Evolutionary conservation across 164 flowering plant genomes (phyloP).

Genomic region (Vitis rotundifolia): DNA sequence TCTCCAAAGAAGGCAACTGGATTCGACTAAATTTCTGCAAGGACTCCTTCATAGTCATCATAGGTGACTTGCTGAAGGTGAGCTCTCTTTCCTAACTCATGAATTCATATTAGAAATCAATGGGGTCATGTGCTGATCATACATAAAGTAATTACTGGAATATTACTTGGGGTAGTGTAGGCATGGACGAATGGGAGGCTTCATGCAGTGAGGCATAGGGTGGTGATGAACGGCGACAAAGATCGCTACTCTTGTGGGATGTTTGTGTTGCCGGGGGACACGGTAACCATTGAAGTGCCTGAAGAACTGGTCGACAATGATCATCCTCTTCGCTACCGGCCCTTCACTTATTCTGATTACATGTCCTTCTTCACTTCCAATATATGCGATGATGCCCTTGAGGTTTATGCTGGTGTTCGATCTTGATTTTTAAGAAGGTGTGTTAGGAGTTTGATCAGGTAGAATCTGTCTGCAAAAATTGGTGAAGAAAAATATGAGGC

Average conservation of each 20-base stretch:
- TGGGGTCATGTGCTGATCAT: too few species aligned
- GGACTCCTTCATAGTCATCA: conserved; percentile 28
- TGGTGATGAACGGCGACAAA: conserved; percentile 43
- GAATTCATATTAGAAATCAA: too few species aligned
- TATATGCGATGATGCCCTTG: conserved; percentile 28
- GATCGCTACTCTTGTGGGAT: conserved; percentile 45
- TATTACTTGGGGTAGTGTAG: conserved; percentile 17
- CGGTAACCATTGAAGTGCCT: conserved; percentile 34
- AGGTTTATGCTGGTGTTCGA: conserved; percentile 37
- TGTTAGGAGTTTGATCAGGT: too few species aligned
- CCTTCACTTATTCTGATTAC: conserved; percentile 42
- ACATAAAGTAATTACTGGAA: too few species aligned
- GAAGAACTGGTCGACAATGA: conserved; percentile 53
- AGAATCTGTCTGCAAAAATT: too few species aligned
- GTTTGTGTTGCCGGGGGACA: conserved; percentile 44
- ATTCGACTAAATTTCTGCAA: conserved; percentile 8
- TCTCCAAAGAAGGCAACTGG: conserved; percentile 41
- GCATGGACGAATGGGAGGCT: conserved; percentile 73
- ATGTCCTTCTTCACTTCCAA: conserved; percentile 22
- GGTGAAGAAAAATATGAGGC: too few species aligned
- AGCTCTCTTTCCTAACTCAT: not conserved
- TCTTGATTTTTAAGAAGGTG: too few species aligned
- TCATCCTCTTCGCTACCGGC: conserved; percentile 51
- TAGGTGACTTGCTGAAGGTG: conserved; percentile 52
- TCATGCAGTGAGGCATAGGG: conserved; percentile 50